Evolutionary conservation across 345 rosid genomes (phyloP).

Genomic region (Populus pruinosa): DNA sequence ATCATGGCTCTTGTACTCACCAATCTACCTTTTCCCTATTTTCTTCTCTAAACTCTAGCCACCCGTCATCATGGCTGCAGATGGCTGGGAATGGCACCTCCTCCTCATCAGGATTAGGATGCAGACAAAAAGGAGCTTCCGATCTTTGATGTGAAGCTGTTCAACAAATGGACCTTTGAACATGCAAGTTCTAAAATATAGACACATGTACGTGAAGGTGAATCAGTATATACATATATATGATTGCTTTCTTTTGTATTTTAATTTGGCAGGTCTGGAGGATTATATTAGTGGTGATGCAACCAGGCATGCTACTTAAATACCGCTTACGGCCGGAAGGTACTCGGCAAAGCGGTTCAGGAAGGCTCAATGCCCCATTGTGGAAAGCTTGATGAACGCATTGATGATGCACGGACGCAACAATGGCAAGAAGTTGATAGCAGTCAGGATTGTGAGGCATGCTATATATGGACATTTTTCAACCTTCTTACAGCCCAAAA

Average conservation of each 20-base stretch:
- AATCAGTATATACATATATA: too few relatives aligned
- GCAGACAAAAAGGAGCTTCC: too few relatives aligned
- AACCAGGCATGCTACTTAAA: conserved; percentile 14
- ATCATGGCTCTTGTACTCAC: too few relatives aligned
- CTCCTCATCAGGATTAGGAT: too few relatives aligned
- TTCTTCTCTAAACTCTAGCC: too few relatives aligned
- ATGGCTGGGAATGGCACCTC: too few relatives aligned
- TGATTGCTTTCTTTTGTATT: background rate
- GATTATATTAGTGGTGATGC: conserved; percentile 11
- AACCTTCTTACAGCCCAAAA: conserved; percentile 11
- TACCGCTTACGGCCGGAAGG: conserved; percentile 23
- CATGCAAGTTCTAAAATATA: too few relatives aligned
- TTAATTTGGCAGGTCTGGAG: background rate
- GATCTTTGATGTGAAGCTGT: too few relatives aligned
- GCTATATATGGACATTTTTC: conserved; percentile 23
- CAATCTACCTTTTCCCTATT: too few relatives aligned
- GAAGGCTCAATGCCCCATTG: conserved; percentile 24
- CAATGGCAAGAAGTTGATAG: conserved; percentile 20
- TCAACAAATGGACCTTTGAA: too few relatives aligned
- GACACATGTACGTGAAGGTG: too few relatives aligned
- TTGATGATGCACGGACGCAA: conserved; percentile 23
- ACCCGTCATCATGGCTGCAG: too few relatives aligned
- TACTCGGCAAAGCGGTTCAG: conserved; percentile 18
- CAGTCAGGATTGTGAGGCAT: conserved; percentile 14
- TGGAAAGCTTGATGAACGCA: conserved; percentile 21